These are phyloP conservation scores for Hemileccinum rubropunctum DNA, from an alignment of 768 basidiomycete genomes.

Conservation along the genomic window DNA sequence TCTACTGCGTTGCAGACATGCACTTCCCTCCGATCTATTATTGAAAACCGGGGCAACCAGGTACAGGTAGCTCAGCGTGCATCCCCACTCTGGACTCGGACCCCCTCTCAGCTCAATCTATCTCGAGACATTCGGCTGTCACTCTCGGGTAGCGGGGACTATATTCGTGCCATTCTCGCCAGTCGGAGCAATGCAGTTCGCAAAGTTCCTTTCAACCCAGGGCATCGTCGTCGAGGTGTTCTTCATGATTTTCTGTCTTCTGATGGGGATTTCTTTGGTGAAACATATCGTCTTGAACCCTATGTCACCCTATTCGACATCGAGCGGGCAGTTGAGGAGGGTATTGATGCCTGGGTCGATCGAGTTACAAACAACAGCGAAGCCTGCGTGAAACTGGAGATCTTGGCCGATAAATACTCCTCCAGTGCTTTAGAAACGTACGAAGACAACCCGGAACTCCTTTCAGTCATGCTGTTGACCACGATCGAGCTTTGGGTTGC, in stretches of 20 bases:
- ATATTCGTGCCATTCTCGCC: slow-evolving; percentile 24
- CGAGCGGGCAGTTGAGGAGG: slow-evolving; percentile 31
- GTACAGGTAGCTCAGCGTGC: slow-evolving; percentile 24
- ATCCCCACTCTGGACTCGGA: slow-evolving; percentile 32
- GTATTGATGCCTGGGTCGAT: slow-evolving; percentile 34
- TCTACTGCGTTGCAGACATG: slow-evolving; percentile 36
- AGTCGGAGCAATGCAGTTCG: slow-evolving; percentile 2
- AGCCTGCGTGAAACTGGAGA: slow-evolving; percentile 27
- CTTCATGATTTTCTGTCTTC: slow-evolving; percentile 17
- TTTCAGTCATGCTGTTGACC: no score
- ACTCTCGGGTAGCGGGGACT: slow-evolving; percentile 26
- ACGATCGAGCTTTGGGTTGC: no score
- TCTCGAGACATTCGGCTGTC: slow-evolving; percentile 32
- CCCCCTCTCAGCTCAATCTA: slow-evolving; percentile 26
- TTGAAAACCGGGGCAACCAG: slow-evolving; percentile 35
- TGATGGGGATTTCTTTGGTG: slow-evolving; percentile 13
- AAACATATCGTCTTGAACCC: slow-evolving; percentile 5
- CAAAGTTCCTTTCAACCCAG: background rate
- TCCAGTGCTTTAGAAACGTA: slow-evolving; percentile 27
- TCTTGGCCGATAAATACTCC: slow-evolving; percentile 26
- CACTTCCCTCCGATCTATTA: slow-evolving; percentile 1
- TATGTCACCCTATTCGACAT: slow-evolving; percentile 35
- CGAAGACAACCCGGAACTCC: slow-evolving; percentile 32
- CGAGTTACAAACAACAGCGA: slow-evolving; percentile 13
- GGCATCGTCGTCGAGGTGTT: slow-evolving; percentile 5